Conservation (phyloP, 2,329 filamentous ascomycete genomes). For the Verticillium isaacii region DNA sequence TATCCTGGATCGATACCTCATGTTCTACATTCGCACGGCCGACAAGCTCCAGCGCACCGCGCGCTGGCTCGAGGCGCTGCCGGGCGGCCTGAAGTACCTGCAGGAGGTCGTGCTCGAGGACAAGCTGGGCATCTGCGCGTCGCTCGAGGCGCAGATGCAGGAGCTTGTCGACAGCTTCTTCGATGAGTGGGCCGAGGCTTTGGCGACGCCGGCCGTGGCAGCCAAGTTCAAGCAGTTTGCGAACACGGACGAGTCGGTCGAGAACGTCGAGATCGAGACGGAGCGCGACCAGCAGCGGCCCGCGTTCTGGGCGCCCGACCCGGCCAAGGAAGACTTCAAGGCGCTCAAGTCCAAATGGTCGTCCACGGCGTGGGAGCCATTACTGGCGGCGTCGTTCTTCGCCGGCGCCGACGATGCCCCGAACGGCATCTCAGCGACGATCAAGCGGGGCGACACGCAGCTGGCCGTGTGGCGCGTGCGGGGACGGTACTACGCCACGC, state of each 20-base stretch:
- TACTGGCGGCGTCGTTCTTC: conserved; percentile 69
- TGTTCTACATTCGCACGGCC: conserved; percentile 90
- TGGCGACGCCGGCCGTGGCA: conserved; percentile 62
- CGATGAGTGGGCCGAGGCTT: conserved; percentile 85
- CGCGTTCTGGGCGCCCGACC: conserved; percentile 69
- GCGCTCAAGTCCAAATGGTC: conserved; percentile 59
- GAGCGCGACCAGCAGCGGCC: conserved; percentile 73
- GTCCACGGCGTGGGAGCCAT: conserved; percentile 70
- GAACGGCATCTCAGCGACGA: conserved; percentile 68
- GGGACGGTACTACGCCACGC: conserved; percentile 76
- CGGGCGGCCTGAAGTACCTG: conserved; percentile 79
- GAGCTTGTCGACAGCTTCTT: conserved; percentile 80
- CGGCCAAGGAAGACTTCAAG: conserved; percentile 65
- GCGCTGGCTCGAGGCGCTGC: conserved; percentile 79
- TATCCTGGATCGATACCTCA: conserved; percentile 82
- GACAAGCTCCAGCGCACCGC: conserved; percentile 88
- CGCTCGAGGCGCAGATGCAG: conserved; percentile 84
- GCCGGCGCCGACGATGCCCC: conserved; percentile 55
- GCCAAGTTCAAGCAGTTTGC: conserved; percentile 77
- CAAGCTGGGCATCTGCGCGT: conserved; percentile 77
- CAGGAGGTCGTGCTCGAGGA: conserved; percentile 79
- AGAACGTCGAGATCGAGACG: conserved; percentile 63
- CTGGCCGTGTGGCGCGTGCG: conserved; percentile 80
- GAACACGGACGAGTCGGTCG: conserved; percentile 69
- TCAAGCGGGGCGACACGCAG: conserved; percentile 87